Conservation (phyloP, 371 early-diverging fungal species). For the Circinella minor region DNA sequence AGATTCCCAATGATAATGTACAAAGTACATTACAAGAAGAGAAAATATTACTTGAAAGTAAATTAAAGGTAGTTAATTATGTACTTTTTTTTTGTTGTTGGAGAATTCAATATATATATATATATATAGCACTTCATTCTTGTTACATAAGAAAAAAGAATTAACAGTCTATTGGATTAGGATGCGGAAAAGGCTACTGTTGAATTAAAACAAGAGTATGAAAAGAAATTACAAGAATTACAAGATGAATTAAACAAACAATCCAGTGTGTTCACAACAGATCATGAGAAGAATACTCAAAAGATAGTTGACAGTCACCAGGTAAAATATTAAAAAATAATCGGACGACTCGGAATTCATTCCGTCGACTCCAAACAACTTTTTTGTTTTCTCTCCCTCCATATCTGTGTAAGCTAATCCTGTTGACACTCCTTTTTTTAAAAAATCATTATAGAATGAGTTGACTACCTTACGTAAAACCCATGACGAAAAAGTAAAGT, state of each 20-base stretch:
- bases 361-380: too few relatives aligned
- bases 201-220: background rate
- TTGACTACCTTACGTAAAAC: slow-evolving; percentile 15
- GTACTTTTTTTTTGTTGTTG: too few relatives aligned
- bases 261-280: background rate
- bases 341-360: slow-evolving; percentile 3
- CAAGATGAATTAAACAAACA: background rate
- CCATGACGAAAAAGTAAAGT: slow-evolving; percentile 17
- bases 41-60: slow-evolving; percentile 13
- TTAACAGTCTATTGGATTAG: background rate
- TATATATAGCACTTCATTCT: background rate
- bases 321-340: slow-evolving; percentile 2
- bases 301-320: slow-evolving; percentile 14
- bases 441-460: slow-evolving; percentile 13
- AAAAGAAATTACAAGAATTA: background rate
- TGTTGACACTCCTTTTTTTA: too few relatives aligned
- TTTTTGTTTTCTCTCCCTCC: too few relatives aligned
- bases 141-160: background rate
- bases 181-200: slow-evolving; percentile 3
- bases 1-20: slow-evolving; percentile 12
- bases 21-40: slow-evolving; percentile 17
- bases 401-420: too few relatives aligned
- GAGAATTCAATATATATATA: too few relatives aligned
- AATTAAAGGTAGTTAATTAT: slow-evolving; percentile 8
- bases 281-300: slow-evolving; percentile 7